Base-by-base conservation (phyloP, 768 basidiomycete genomes). In the Mycena rosella region DNA sequence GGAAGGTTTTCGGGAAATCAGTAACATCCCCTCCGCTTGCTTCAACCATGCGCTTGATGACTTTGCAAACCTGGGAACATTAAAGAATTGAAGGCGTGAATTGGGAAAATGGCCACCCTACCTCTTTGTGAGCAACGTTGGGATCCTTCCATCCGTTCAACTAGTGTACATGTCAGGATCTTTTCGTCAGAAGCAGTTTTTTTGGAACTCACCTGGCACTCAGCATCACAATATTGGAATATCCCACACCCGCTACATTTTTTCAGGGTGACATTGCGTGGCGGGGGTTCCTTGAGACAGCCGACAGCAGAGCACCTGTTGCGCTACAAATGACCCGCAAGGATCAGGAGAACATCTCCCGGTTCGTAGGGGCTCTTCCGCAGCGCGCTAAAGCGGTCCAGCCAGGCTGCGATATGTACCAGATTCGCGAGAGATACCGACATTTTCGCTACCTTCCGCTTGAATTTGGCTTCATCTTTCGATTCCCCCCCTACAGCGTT, bases 61-160 rank as follows among this genome's bases (percentile, higher is more conserved):
- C n/a, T n/a, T 29, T 45, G 32, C 57, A 58, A 9, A 58, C 30
- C 57, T 58, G 42, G 36, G 20, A 17, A 57, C 22, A 20, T 45
- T 45, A 44, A n/a, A n/a, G n/a, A n/a, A n/a, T n/a, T n/a, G n/a
- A n/a, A n/a, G n/a, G n/a, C n/a, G n/a, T n/a, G n/a, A 32, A 29
- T 44, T 30, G 1, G 56, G 44, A 34, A 24, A 11, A 42, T 2
- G 26, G 17, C 1, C 11, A 10, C 36, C 38, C 32, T 15, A 58
- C 57, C 57, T 58, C 44, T 47, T 58, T 58, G 24, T 58, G 57
- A 34, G 57, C 32, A 22, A 29, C 42, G 18, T 32, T 47, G 6
- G 42, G 57, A 34, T 58, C 57, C 32, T 58, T 57, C 55, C 57
- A 58, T 32, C 42, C 57, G 34, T 58, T 58, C 29, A 58, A 22